Evolutionary conservation across 768 basidiomycete species (phyloP), one percentile per base, ranked within the genome.

Genomic region (Infundibulicybe gibba): DNA sequence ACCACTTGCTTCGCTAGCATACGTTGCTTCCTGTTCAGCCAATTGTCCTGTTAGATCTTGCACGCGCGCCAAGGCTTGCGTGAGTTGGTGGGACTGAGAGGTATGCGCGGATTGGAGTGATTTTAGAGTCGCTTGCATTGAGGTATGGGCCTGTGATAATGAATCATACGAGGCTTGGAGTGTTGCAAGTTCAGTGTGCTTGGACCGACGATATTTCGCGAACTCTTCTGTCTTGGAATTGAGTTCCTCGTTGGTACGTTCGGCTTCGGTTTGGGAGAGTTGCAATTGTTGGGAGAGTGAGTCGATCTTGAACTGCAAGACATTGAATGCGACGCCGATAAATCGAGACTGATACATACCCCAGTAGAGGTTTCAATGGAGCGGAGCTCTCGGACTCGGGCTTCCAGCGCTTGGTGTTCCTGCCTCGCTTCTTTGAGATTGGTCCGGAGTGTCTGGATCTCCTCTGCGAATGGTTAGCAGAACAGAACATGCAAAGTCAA

Each of bases 21-120:
- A 94, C 1, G 82, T 83, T 1, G 85, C 82, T 55, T 95, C 92
- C 55, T 90, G 87, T 55, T 90, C 89, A 2, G 90, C 92, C 11
- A 94, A 71, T 51, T 85, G 83, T 5, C 85, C 81, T 32, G 81
- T 82, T 33, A 94, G 73, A 47, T 82, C 81, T 54, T 90, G 84
- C 14, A 90, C 78, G 46, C 85, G 81, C 14, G 82, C 72, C 37
- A 93, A 74, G 0, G 91, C 79, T 51, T 91, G 85, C 0, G 82
- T 83, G 25, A 94, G 75, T 48, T 92, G 87, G 49, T 84, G 82
- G 1, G 80, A 73, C 48, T 93, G 87, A 0, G 81, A 63, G 1
- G 78, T 71, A 61, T 94, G 81, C 0, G 87, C 72, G 2, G 83
- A 79, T 53, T 90, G 89, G 2, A 91, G 69, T 0, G 85, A 73